Percentiles rank a stretch among this genome's conserved stretches.
phyloP scores from a whole-genome alignment of 2,329 filamentous ascomycete genomes.

The Mycocentrospora acerina region DNA sequence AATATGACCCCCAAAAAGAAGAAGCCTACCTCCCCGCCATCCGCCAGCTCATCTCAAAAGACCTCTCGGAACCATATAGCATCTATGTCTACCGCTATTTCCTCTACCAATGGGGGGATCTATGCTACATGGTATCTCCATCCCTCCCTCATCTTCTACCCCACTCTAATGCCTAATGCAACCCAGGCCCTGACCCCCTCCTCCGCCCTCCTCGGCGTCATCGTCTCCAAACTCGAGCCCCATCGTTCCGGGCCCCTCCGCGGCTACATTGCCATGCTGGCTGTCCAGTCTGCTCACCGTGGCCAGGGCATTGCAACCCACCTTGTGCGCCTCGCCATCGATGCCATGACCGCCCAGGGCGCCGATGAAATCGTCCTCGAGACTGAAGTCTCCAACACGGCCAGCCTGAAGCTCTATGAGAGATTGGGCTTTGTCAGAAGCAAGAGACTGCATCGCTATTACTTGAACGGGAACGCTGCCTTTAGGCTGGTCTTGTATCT shows the following conservation, averaged over 20 bases:
- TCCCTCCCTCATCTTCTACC: background rate
- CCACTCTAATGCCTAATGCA: background rate
- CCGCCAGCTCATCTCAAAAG: constrained; percentile 88
- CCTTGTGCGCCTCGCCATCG: constrained; percentile 85
- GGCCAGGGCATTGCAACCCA: constrained; percentile 83
- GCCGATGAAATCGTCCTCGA: constrained; percentile 96
- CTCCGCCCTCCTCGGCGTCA: constrained; percentile 76
- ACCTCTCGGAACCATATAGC: constrained; percentile 96
- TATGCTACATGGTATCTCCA: constrained; percentile 83
- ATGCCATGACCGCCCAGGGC: constrained; percentile 79
- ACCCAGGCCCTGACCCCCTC: constrained; percentile 35
- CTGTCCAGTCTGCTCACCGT: constrained; percentile 77
- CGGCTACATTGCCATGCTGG: constrained; percentile 98
- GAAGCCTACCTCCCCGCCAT: constrained; percentile 77
- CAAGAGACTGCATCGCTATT: constrained; percentile 92
- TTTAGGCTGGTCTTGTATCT: constrained; percentile 84
- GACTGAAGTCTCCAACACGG: constrained; percentile 89
- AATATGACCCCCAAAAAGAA: constrained; percentile 62
- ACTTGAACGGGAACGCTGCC: constrained; percentile 93
- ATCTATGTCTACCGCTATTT: constrained; percentile 99
- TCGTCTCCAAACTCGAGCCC: constrained; percentile 90
- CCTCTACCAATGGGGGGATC: constrained; percentile 92
- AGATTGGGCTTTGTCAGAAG: constrained; percentile 86
- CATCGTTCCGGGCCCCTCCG: constrained; percentile 84
- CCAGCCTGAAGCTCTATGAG: constrained; percentile 91